These are phyloP conservation scores for Phytophthora multivora DNA, from an alignment of 352 stramenopile species.

Conservation along the genomic window DNA sequence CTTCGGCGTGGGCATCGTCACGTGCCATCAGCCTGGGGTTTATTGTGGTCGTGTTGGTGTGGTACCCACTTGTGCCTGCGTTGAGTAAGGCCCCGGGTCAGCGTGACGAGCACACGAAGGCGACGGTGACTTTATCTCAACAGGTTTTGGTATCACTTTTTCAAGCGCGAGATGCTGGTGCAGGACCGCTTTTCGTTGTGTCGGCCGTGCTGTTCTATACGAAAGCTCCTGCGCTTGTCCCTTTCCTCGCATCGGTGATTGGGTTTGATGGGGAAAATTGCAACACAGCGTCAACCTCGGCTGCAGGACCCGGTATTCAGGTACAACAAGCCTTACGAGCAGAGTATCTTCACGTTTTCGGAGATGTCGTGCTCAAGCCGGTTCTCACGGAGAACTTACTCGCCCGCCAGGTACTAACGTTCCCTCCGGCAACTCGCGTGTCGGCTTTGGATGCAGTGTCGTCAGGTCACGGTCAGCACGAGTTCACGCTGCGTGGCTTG, in stretches of 20 bases:
- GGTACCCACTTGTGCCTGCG: conserved; percentile 51
- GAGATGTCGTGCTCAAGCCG: conserved; percentile 67
- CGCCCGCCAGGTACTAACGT: conserved; percentile 59
- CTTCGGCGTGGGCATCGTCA: conserved; percentile 23
- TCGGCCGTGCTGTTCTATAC: conserved; percentile 74
- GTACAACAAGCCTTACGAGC: conserved; percentile 46
- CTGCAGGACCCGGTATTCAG: conserved; percentile 23
- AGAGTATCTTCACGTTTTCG: conserved; percentile 65
- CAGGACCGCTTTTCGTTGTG: conserved; percentile 63
- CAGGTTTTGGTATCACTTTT: conserved; percentile 64
- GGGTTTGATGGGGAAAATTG: conserved; percentile 30
- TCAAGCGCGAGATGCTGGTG: conserved; percentile 37
- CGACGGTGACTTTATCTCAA: conserved; percentile 56
- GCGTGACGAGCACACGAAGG: conserved; percentile 62
- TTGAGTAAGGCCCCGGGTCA: conserved; percentile 66
- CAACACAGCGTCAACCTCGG: conserved; percentile 11
- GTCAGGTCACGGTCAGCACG: conserved; percentile 40
- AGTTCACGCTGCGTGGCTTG: conserved; percentile 58
- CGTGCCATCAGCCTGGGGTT: conserved; percentile 60
- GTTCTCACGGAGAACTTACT: conserved; percentile 71
- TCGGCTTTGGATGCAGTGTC: conserved; percentile 36
- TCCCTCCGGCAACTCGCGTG: conserved; percentile 35
- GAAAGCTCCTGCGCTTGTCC: conserved; percentile 58
- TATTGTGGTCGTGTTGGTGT: conserved; percentile 59
- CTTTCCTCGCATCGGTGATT: conserved; percentile 53